Base-by-base conservation (phyloP, 2,329 filamentous ascomycete genomes). In the Trichoderma sp. region DNA sequence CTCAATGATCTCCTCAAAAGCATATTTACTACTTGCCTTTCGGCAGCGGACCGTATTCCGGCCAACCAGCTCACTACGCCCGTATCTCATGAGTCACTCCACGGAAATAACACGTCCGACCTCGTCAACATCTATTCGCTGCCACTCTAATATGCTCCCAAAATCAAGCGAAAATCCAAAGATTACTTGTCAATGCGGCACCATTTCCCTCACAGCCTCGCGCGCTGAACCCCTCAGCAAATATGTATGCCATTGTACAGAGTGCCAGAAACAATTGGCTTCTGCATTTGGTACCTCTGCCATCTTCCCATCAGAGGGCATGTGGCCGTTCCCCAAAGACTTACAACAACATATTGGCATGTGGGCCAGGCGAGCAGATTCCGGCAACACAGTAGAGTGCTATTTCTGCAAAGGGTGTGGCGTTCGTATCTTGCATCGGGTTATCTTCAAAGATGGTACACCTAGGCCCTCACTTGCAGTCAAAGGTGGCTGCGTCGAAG, bases 271-370 rank as follows among this genome's bases (percentile, higher is more conserved):
- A 63, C 82, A 84, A 71, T 80, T 81, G 0, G 76, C 76, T 5
- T 83, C 82, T 0, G 82, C 82, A 3, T 84, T 82, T 69, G 82
- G 82, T 30, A 82, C 79, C 0, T 82, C 82, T 0, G 81, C 82
- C 68, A 79, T 82, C 65, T 84, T 80, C 71, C 46, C 46, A 24
- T 24, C 46, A 24, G 46, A 49, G 8, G 78, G 77, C 18, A 75
- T 83, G 49, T 81, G 83, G 75, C 82, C 82, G 1, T 76, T 82
- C 0, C 54, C 79, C 0, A 68, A 76, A 2, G 74, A 78, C 3
- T 70, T 82, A 8, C 69, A 73, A 59, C 70, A 74, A 10, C 76
- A 76, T 52, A 70, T 84, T 8, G 73, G 74, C 24, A 65, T 80
- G 46, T 84, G 79, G 76, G 75, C 74, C n/a, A 79, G 82, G 28